Evolutionary conservation across 139 green algal genomes (phyloP), one percentile per base, ranked within the genome.

Genomic region (Desmodesmus armatus): DNA sequence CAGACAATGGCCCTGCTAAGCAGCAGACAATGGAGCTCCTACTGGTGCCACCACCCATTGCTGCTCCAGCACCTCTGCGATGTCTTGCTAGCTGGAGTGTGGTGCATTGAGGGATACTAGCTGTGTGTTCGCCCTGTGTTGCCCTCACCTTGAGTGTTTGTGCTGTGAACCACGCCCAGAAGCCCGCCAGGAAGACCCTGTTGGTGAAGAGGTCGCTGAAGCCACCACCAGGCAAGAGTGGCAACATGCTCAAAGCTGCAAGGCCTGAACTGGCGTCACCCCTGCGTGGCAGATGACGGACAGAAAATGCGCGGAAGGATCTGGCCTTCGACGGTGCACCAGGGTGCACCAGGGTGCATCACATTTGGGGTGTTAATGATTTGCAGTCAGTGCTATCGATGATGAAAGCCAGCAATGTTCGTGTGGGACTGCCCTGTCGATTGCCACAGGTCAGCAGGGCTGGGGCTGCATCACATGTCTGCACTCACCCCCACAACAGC

Each of bases 111-210:
- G 3, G 25, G 31, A 9, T 49, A 23, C n/a, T 70, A 29, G 13
- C n/a, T 70, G 3, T 70, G 62, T 70, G 2, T 2, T 6, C 19
- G 4, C 65, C 7, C 47, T 55, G 47, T 55, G 47, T 21, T 6
- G 63, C 78, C n/a, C n/a, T 1, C 62, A 96, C 93, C 91, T 99
- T 98, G 19, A 91, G 66, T 25, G 94, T 91, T 89, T 98, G 96
- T 0, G 96, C 96, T 0, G 88, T 37, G 72, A 97, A 94, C 96
- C 96, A 99, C 11, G 86, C 94, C 87, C 91, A 96, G 84, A 98
- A 98, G 39, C 96, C 95, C n/a, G 89, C 90, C 44, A 95, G 85
- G 80, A 99, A 97, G 0, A 98, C 91, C 23, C 94, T 89, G 89
- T 98, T 98, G 29, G 74, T 85, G 5, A 89, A 82, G 0, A 97